A percentile compares a stretch with the other conserved stretches of the same genome.
phyloP scores from a whole-genome alignment of 108 stramenopile species.

The Cyclotella kingstonii region DNA sequence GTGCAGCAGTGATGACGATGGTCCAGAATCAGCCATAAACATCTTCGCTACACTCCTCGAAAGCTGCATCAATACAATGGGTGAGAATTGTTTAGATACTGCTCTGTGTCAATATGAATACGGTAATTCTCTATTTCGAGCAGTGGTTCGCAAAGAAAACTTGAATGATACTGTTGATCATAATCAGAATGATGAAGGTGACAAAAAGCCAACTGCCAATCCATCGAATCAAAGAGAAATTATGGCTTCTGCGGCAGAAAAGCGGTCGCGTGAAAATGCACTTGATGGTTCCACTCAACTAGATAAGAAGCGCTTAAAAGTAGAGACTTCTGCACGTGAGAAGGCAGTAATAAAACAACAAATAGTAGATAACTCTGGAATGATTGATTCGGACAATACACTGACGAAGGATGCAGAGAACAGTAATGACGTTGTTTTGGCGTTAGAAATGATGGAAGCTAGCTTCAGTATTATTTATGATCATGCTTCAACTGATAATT shows the following conservation, averaged over 20 bases:
- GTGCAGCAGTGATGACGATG: constrained; percentile 22
- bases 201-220: background rate
- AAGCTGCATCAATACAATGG: constrained; percentile 39
- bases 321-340: constrained; percentile 3
- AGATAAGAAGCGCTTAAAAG: constrained; percentile 5
- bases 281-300: background rate
- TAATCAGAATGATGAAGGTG: constrained; percentile 3
- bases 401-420: constrained; percentile 24
- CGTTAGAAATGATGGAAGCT: constrained; percentile 82
- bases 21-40: constrained; percentile 52
- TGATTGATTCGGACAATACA: background rate
- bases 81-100: constrained; percentile 56
- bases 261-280: constrained; percentile 27
- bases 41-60: constrained; percentile 73
- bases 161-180: constrained; percentile 2
- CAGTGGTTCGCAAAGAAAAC: constrained; percentile 6
- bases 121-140: constrained; percentile 74
- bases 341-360: background rate
- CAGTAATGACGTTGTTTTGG: constrained; percentile 50
- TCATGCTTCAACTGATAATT: constrained; percentile 11
- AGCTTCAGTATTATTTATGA: constrained; percentile 59
- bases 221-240: constrained; percentile 14
- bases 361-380: background rate
- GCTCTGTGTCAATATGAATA: constrained; percentile 80
- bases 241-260: constrained; percentile 45